Conservation (phyloP, 306 rosid genomes). For the Pterocarpus santalinus region DNA sequence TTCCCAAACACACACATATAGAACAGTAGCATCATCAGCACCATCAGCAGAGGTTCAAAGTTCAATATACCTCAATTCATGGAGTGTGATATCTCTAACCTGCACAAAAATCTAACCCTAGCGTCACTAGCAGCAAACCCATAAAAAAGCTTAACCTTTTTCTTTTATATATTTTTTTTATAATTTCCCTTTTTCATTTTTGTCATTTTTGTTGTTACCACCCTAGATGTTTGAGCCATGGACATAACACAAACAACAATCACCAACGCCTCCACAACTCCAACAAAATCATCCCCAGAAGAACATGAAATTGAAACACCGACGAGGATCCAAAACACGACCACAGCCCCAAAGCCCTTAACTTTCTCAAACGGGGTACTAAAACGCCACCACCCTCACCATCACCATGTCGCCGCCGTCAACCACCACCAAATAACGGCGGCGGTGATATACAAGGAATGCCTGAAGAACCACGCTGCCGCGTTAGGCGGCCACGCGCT, state of each 20-base stretch:
- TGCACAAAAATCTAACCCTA: conserved; percentile 43
- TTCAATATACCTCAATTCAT: conserved; percentile 41
- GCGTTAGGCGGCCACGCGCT: conserved; percentile 83
- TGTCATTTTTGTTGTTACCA: not conserved
- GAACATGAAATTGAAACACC: conserved; percentile 79
- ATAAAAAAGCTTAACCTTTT: conserved; percentile 51
- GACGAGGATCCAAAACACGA: conserved; percentile 34
- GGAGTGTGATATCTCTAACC: conserved; percentile 49
- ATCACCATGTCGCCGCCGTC: conserved; percentile 28
- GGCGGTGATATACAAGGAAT: conserved; percentile 75
- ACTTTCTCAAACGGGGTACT: conserved; percentile 83
- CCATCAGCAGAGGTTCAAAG: conserved; percentile 7
- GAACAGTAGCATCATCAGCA: conserved; percentile 35
- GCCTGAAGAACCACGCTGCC: conserved; percentile 94
- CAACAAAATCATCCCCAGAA: not conserved
- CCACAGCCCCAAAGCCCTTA: conserved; percentile 53
- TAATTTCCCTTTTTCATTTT: not conserved
- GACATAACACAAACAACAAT: conserved; percentile 60
- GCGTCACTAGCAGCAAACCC: conserved; percentile 44
- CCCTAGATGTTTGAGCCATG: conserved; percentile 87
- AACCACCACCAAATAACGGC: conserved; percentile 31
- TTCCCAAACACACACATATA: conserved; percentile 6
- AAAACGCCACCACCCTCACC: conserved; percentile 66
- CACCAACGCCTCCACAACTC: not conserved
- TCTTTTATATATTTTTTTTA: not conserved